Evolutionary conservation across 116 monocot genomes (phyloP).

Genomic region (Papilionanthe hybrid): DNA sequence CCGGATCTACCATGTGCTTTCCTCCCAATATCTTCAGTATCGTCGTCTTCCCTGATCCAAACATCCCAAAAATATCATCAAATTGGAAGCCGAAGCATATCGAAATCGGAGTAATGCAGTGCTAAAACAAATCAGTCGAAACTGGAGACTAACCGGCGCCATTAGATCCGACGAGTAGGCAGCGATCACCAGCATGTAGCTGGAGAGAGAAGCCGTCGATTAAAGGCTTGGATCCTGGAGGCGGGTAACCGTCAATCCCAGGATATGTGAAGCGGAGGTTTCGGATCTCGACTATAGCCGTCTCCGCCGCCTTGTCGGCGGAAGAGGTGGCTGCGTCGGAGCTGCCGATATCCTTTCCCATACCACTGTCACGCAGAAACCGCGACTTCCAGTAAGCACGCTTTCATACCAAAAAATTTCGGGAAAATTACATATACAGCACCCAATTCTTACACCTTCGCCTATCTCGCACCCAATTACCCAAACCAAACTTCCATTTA

Average conservation of each 20-base stretch:
- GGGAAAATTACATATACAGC: too few relatives aligned
- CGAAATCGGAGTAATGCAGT: not conserved
- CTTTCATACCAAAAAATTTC: too few relatives aligned
- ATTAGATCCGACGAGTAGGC: slow-evolving; percentile 95
- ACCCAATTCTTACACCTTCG: too few relatives aligned
- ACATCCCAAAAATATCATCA: not conserved
- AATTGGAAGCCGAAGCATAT: slow-evolving; percentile 1
- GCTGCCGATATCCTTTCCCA: not conserved
- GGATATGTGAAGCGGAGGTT: slow-evolving; percentile 85
- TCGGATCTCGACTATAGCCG: slow-evolving; percentile 45
- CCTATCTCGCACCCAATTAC: too few relatives aligned
- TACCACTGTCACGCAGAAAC: not conserved
- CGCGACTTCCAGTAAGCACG: too few relatives aligned
- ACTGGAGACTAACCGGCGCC: slow-evolving; percentile 58
- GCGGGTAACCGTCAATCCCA: slow-evolving; percentile 86
- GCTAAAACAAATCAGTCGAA: not conserved
- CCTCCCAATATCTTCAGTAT: slow-evolving; percentile 92
- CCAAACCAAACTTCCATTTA: too few relatives aligned
- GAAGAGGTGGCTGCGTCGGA: not conserved
- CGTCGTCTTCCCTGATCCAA: slow-evolving; percentile 84
- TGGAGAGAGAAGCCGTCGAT: slow-evolving; percentile 75
- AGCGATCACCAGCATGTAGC: slow-evolving; percentile 61
- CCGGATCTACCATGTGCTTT: slow-evolving; percentile 89
- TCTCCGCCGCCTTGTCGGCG: not conserved
- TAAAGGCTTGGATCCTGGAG: slow-evolving; percentile 77